Evolutionary conservation across 2,329 filamentous ascomycete species (phyloP).

Genomic region (Hypoxylon sp.): DNA sequence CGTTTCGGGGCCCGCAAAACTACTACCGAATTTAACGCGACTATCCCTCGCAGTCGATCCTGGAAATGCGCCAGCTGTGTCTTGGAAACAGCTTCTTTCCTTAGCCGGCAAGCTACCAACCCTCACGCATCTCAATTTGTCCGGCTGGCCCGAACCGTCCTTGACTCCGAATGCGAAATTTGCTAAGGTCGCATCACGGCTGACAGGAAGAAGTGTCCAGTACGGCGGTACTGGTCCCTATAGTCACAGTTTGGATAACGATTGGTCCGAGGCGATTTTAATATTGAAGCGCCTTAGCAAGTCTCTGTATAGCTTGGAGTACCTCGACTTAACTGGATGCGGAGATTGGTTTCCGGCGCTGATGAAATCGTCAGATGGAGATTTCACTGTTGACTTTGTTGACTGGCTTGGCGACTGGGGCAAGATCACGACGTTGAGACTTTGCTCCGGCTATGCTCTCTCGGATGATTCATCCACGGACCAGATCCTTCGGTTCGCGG

Average conservation of each 20-base stretch:
- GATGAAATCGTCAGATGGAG: conserved; percentile 57
- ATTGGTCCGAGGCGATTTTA: conserved; percentile 71
- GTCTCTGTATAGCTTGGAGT: conserved; percentile 69
- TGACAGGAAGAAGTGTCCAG: conserved; percentile 59
- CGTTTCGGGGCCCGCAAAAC: conserved; percentile 44
- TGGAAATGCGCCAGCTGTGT: conserved; percentile 54
- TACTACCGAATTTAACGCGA: conserved; percentile 71
- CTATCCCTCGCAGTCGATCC: conserved; percentile 68
- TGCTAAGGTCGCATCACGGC: conserved; percentile 61
- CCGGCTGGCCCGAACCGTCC: conserved; percentile 72
- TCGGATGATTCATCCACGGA: conserved; percentile 53
- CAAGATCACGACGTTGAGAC: conserved; percentile 62
- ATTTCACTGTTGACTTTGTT: conserved; percentile 56
- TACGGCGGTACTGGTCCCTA: conserved; percentile 70
- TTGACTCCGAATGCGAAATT: conserved; percentile 67
- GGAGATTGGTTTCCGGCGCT: conserved; percentile 67
- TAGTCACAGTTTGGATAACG: conserved; percentile 68
- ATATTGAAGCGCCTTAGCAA: conserved; percentile 68
- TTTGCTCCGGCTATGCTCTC: conserved; percentile 61
- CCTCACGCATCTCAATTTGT: conserved; percentile 72
- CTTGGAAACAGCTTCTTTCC: conserved; percentile 70
- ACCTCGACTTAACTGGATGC: conserved; percentile 73
- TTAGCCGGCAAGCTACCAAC: conserved; percentile 66
- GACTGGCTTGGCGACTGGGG: conserved; percentile 69
- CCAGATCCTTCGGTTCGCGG: conserved; percentile 53